A percentile compares a stretch with the other conserved stretches of the same genome.
phyloP scores from a whole-genome alignment of 2,329 filamentous ascomycete genomes.

The Bertia moriformis region DNA sequence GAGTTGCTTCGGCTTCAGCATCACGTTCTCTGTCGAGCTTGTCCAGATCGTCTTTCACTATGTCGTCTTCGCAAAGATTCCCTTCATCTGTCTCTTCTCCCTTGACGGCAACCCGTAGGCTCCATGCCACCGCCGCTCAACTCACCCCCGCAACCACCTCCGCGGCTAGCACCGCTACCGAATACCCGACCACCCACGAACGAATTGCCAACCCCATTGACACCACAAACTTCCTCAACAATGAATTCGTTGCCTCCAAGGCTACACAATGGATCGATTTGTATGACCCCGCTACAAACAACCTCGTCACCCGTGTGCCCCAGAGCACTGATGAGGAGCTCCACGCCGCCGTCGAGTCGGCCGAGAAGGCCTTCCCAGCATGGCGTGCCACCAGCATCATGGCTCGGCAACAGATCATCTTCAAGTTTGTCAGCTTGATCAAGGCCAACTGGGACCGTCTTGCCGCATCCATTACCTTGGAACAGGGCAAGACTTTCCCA shows the following conservation, averaged over 20 bases:
- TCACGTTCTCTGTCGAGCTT: not conserved
- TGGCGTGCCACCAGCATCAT: conserved; percentile 48
- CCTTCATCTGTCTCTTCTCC: not conserved
- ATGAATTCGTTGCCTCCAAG: conserved; percentile 41
- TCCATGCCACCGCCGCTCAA: not conserved
- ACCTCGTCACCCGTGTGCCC: conserved; percentile 49
- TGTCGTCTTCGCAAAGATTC: not conserved
- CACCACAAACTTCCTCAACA: conserved; percentile 50
- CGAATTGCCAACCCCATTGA: conserved; percentile 35
- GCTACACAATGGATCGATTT: conserved; percentile 49
- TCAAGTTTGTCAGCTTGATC: conserved; percentile 50
- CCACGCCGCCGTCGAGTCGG: conserved; percentile 43
- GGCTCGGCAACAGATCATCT: conserved; percentile 47
- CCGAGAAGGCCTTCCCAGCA: conserved; percentile 45
- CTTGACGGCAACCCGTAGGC: not conserved
- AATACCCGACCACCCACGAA: conserved; percentile 1
- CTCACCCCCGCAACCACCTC: not conserved
- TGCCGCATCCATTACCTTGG: conserved; percentile 49
- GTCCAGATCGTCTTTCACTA: not conserved
- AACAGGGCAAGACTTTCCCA: conserved; percentile 56
- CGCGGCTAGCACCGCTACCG: not conserved
- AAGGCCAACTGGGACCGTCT: conserved; percentile 50
- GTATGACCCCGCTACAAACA: conserved; percentile 51
- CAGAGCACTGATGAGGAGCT: conserved; percentile 52
- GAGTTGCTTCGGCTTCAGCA: not conserved